These are phyloP conservation scores for Hygrocybe coccinea DNA, from an alignment of 768 basidiomycete species.

Conservation along the genomic window DNA sequence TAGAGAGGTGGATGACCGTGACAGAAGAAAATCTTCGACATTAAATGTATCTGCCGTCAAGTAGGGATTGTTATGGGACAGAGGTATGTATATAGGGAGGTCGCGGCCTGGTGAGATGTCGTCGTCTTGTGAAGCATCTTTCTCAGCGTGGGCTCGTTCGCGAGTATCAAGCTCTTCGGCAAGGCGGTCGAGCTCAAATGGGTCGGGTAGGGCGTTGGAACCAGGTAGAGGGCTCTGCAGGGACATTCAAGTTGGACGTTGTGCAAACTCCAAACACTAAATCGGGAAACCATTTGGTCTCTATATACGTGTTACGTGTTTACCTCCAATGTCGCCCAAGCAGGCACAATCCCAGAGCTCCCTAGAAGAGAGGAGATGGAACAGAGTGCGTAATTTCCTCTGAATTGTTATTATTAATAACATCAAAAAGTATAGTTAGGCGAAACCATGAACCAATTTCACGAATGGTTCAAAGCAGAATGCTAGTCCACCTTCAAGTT, in stretches of 20 bases:
- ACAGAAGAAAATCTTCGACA: slow-evolving; percentile 83
- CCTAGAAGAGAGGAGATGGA: no score
- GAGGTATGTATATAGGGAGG: slow-evolving; percentile 61
- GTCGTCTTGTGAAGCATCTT: slow-evolving; percentile 4
- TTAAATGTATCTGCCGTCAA: slow-evolving; percentile 67
- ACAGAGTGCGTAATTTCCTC: background rate
- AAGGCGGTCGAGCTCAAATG: slow-evolving; percentile 63
- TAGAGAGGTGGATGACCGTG: slow-evolving; percentile 77
- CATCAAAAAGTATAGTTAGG: slow-evolving; percentile 23
- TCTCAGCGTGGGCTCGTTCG: slow-evolving; percentile 31
- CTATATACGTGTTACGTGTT: no score
- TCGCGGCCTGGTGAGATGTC: slow-evolving; percentile 20
- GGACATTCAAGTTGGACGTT: no score
- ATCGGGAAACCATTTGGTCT: no score
- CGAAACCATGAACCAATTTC: slow-evolving; percentile 35
- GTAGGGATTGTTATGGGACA: slow-evolving; percentile 75
- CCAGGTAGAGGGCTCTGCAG: no score
- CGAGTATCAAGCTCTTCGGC: slow-evolving; percentile 65
- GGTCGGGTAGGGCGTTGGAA: slow-evolving; percentile 36
- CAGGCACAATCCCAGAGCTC: no score
- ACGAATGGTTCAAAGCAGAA: slow-evolving; percentile 44
- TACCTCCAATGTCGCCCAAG: no score
- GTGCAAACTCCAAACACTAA: no score
- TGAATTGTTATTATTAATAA: background rate
- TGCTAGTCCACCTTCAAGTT: slow-evolving; percentile 32